phyloP scores from a whole-genome alignment of 495 filamentous ascomycete species.

The Ascobolus immersus region DNA sequence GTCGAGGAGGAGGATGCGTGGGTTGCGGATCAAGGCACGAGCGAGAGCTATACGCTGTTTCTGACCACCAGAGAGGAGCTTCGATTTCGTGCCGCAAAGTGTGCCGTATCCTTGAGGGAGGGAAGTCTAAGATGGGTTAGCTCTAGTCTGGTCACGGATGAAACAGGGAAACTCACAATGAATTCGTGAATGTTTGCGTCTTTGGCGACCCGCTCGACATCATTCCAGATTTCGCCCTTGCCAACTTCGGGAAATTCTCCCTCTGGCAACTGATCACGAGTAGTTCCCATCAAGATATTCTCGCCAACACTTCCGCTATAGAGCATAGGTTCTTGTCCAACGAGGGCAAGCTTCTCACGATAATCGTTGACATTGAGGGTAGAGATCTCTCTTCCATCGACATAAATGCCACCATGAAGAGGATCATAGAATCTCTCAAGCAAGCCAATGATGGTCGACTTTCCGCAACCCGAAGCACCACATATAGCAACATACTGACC shows the following conservation, averaged over 20 bases:
- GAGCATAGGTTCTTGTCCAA: conserved; percentile 65
- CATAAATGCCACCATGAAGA: conserved; percentile 38
- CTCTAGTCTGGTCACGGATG: background rate
- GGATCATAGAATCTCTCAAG: conserved; percentile 73
- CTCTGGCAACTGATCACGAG: conserved; percentile 34
- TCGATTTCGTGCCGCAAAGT: conserved; percentile 48
- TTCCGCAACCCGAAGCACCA: conserved; percentile 60
- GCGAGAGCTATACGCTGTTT: conserved; percentile 61
- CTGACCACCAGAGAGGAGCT: conserved; percentile 58
- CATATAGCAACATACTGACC: conserved; percentile 64
- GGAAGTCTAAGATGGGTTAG: conserved; percentile 14
- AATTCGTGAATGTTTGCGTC: conserved; percentile 87
- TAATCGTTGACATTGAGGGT: conserved; percentile 55
- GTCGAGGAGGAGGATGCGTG: conserved; percentile 48
- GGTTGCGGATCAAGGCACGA: conserved; percentile 43
- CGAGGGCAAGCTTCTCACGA: conserved; percentile 47
- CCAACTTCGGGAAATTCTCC: no score
- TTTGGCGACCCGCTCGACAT: conserved; percentile 51
- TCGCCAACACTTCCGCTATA: conserved; percentile 70
- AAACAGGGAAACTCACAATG: conserved; percentile 39
- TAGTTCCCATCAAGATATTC: conserved; percentile 47
- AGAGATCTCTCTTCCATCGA: conserved; percentile 52
- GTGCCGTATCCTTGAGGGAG: conserved; percentile 44
- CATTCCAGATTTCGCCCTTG: no score
- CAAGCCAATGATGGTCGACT: conserved; percentile 55